Evolutionary conservation across 2,329 filamentous ascomycete genomes (phyloP).

Genomic region (Cladophialophora immunda): DNA sequence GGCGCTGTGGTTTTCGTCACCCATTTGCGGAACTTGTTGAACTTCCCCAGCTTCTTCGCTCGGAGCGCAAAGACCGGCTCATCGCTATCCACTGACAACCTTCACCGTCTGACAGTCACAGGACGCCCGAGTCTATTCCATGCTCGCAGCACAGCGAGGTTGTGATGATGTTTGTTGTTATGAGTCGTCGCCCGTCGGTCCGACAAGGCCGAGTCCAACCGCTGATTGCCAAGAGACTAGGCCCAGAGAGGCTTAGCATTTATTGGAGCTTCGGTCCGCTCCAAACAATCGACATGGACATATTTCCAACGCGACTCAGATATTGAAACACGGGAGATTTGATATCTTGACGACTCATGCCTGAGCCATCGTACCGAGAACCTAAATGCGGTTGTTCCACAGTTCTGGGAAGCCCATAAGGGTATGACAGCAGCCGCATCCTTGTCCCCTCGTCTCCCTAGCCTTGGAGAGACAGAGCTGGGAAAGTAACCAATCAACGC

Average conservation of each 20-base stretch:
- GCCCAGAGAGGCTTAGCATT: not conserved
- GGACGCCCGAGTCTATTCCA: not conserved
- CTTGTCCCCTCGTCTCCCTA: too few relatives aligned
- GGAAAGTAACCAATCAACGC: too few relatives aligned
- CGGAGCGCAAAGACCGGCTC: not conserved
- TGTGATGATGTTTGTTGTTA: not conserved
- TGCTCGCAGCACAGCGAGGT: not conserved
- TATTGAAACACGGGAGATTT: not conserved
- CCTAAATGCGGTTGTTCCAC: too few relatives aligned
- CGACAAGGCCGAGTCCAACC: not conserved
- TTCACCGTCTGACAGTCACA: not conserved
- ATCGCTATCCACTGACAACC: not conserved
- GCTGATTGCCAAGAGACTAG: not conserved
- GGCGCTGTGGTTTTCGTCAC: constrained; percentile 21
- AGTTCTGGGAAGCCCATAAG: too few relatives aligned
- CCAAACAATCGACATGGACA: not conserved
- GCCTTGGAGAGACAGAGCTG: too few relatives aligned
- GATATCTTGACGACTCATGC: not conserved
- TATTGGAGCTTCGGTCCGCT: not conserved
- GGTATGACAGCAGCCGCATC: not conserved
- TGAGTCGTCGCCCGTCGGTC: not conserved
- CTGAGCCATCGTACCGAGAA: not conserved
- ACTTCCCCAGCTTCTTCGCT: constrained; percentile 8
- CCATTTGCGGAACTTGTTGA: constrained; percentile 8
- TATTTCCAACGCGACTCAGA: not conserved